Percentiles rank a stretch among this genome's conserved stretches.
phyloP scores from a whole-genome alignment of 2,329 filamentous ascomycete genomes.

The Fusarium papillatum region DNA sequence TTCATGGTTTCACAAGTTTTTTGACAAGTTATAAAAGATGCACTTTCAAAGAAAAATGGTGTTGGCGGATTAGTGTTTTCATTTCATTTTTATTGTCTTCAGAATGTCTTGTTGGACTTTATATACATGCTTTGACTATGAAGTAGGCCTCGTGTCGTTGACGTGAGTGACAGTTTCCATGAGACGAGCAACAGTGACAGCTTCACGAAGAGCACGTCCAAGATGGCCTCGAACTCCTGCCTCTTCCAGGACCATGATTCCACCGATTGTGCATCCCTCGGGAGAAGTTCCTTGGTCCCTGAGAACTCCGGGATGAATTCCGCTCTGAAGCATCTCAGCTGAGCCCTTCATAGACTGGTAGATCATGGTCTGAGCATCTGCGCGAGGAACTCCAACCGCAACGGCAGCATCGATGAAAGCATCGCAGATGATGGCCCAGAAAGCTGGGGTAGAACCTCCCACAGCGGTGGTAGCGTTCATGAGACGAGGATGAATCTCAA shows the following conservation, averaged over 20 bases:
- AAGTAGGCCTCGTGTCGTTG: constrained; percentile 51
- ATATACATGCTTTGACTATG: constrained; percentile 11
- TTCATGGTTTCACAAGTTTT: constrained; percentile 26
- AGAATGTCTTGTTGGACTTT: not conserved
- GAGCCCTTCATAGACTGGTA: constrained; percentile 72
- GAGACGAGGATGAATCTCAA: constrained; percentile 61
- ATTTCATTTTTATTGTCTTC: not conserved
- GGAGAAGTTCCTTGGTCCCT: constrained; percentile 71
- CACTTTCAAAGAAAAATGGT: not conserved
- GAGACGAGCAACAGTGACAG: constrained; percentile 58
- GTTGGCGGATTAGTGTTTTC: not conserved
- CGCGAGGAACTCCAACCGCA: constrained; percentile 69
- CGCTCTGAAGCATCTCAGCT: constrained; percentile 63
- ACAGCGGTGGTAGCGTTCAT: constrained; percentile 72
- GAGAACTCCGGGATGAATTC: constrained; percentile 69
- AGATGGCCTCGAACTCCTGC: constrained; percentile 61
- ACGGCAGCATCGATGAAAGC: constrained; percentile 71
- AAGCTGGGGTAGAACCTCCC: constrained; percentile 71
- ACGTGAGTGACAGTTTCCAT: constrained; percentile 56
- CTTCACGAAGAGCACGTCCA: constrained; percentile 59
- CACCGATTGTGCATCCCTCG: constrained; percentile 72
- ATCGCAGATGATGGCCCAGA: constrained; percentile 70
- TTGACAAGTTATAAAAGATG: constrained; percentile 7
- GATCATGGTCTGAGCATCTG: constrained; percentile 69
- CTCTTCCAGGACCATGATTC: constrained; percentile 71